Evolutionary conservation across 2,329 filamentous ascomycete species (phyloP).

Genomic region (Periconia sp.): DNA sequence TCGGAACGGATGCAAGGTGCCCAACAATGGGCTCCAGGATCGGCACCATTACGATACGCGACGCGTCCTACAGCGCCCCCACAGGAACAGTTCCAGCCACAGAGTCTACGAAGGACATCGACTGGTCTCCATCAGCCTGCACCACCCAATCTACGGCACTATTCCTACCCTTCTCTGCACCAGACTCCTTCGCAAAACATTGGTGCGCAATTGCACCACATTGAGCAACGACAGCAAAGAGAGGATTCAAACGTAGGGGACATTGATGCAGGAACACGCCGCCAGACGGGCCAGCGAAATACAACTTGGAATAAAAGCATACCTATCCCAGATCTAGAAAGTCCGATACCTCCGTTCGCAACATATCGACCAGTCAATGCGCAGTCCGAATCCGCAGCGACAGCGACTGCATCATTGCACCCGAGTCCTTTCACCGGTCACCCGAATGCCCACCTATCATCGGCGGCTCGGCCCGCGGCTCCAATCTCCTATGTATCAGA

Average conservation of each 20-base stretch:
- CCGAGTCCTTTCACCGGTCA: conserved; percentile 9
- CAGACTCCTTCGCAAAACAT: conserved; percentile 13
- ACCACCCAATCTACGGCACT: conserved; percentile 14
- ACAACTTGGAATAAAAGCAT: conserved; percentile 2
- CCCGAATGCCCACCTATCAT: conserved; percentile 20
- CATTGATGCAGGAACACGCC: background rate
- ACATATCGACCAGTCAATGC: no score
- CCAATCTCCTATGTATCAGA: conserved; percentile 16
- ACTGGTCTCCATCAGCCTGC: conserved; percentile 8
- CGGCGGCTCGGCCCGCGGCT: conserved; percentile 23
- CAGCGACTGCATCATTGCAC: conserved; percentile 1
- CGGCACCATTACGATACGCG: conserved; percentile 27
- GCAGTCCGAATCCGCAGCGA: conserved; percentile 7
- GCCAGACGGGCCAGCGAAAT: background rate
- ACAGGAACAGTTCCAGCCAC: conserved; percentile 23
- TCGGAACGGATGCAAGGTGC: conserved; percentile 19
- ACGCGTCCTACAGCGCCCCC: conserved; percentile 22
- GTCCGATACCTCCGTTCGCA: conserved; percentile 1
- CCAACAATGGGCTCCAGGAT: conserved; percentile 19
- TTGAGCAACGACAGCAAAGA: background rate
- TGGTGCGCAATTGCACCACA: conserved; percentile 1
- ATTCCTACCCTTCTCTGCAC: conserved; percentile 26
- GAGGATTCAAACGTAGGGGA: conserved; percentile 1
- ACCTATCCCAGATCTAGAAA: background rate
- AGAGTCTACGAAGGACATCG: conserved; percentile 21